phyloP scores from a whole-genome alignment of 768 basidiomycete species.

The Mycena latifolia region DNA sequence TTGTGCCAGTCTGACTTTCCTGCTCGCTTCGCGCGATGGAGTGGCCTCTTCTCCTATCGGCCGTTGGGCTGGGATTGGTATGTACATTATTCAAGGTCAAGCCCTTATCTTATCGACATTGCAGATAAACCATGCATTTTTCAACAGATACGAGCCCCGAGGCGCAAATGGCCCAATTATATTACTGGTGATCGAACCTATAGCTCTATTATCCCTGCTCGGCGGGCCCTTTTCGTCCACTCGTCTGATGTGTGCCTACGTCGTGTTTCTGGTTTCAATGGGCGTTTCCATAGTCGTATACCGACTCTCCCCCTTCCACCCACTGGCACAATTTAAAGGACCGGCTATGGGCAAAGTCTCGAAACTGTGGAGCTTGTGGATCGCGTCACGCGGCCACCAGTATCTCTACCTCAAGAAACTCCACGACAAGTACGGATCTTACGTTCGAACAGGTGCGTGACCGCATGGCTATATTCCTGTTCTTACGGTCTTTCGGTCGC shows the following conservation, averaged over 20 bases:
- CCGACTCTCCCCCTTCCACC: conserved; percentile 67
- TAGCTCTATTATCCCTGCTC: background rate
- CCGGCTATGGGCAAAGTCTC: conserved; percentile 56
- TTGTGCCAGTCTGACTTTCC: too few species aligned
- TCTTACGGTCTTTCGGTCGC: too few species aligned
- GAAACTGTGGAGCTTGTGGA: conserved; percentile 51
- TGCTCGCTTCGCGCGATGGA: too few species aligned
- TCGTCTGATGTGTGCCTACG: conserved; percentile 1
- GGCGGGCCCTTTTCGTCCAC: background rate
- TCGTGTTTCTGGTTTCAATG: conserved; percentile 45
- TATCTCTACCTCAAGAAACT: conserved; percentile 58
- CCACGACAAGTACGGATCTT: conserved; percentile 67
- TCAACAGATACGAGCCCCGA: conserved; percentile 25
- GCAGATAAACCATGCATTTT: conserved; percentile 21
- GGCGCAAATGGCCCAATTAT: conserved; percentile 19
- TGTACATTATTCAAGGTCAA: background rate
- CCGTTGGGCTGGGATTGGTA: conserved; percentile 15
- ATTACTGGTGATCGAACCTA: conserved; percentile 1
- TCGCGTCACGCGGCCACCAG: conserved; percentile 54
- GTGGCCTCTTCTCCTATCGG: background rate
- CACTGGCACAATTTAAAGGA: conserved; percentile 63
- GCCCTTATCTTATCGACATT: background rate
- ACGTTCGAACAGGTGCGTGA: conserved; percentile 66
- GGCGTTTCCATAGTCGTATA: conserved; percentile 51
- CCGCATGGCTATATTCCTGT: background rate